phyloP scores from a whole-genome alignment of 768 basidiomycete genomes.

The Termitomyces sp. region DNA sequence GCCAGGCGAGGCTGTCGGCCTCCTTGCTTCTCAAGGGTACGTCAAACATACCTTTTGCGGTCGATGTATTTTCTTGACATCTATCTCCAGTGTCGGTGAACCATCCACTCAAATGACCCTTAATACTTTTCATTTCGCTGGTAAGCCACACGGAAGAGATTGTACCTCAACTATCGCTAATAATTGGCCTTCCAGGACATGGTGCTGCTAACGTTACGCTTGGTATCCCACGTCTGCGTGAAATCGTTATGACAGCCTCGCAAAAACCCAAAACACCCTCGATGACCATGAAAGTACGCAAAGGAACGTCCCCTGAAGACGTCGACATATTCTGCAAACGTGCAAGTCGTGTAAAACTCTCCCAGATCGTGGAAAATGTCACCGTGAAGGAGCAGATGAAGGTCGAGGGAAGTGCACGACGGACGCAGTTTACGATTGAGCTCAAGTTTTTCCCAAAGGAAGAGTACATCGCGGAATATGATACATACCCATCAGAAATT shows the following conservation, averaged over 20 bases:
- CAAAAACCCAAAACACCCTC: conserved; percentile 95
- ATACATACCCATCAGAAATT: conserved; percentile 66
- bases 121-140: conserved; percentile 99
- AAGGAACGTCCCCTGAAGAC: conserved; percentile 44
- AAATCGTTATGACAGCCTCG: conserved; percentile 99
- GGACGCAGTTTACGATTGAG: conserved; percentile 73
- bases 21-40: conserved; percentile 95
- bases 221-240: conserved; percentile 96
- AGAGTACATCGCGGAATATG: conserved; percentile 83
- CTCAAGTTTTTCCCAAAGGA: conserved; percentile 81
- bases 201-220: conserved; percentile 99
- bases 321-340: conserved; percentile 82
- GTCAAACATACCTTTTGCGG: conserved; percentile 15
- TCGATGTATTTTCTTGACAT: background rate
- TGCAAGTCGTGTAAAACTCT: conserved; percentile 78
- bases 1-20: conserved; percentile 96
- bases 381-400: conserved; percentile 74
- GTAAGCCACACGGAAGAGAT: conserved; percentile 27
- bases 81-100: conserved; percentile 75
- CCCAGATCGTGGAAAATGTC: conserved; percentile 83
- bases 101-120: conserved; percentile 99
- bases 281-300: conserved; percentile 78
- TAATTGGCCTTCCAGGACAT: conserved; percentile 57
- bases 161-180: background rate
- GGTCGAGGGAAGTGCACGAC: conserved; percentile 59